These are phyloP conservation scores for Phymatotrichopsis omnivora DNA, from an alignment of 2,329 filamentous ascomycete genomes.

Conservation along the genomic window DNA sequence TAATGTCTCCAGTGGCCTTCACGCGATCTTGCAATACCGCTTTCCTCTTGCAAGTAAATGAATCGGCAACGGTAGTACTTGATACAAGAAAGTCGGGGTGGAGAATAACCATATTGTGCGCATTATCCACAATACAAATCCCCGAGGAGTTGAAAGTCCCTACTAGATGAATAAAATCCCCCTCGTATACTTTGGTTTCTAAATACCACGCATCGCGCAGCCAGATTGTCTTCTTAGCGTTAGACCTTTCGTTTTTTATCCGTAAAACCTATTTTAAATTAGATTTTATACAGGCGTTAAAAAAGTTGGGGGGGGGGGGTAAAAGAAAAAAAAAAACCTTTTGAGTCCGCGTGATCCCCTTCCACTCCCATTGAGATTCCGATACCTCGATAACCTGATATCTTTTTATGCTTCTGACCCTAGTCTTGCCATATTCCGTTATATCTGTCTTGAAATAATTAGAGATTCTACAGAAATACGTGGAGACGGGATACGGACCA, in stretches of 20 bases:
- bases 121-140: slow-evolving; percentile 72
- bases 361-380: slow-evolving; percentile 30
- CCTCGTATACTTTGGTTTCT: slow-evolving; percentile 56
- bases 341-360: slow-evolving; percentile 50
- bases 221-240: slow-evolving; percentile 55
- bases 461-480: slow-evolving; percentile 12
- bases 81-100: slow-evolving; percentile 95
- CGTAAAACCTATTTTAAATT: slow-evolving; percentile 56
- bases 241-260: slow-evolving; percentile 68
- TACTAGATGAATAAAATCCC: slow-evolving; percentile 77
- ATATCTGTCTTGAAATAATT: slow-evolving; percentile 31
- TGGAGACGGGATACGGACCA: slow-evolving; percentile 14
- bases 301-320: neutral
- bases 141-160: slow-evolving; percentile 61
- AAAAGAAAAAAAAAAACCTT: slow-evolving; percentile 49
- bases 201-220: slow-evolving; percentile 81
- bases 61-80: slow-evolving; percentile 91
- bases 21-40: slow-evolving; percentile 91
- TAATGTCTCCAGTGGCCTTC: slow-evolving; percentile 75
- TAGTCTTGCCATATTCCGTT: no score
- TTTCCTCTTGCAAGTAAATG: slow-evolving; percentile 79
- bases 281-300: slow-evolving; percentile 28
- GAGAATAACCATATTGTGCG: slow-evolving; percentile 72
- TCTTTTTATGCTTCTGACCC: slow-evolving; percentile 29
- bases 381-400: slow-evolving; percentile 29